These are phyloP conservation scores for Zymoseptoria ardabiliae DNA, from an alignment of 2,329 filamentous ascomycete species.

Conservation along the genomic window DNA sequence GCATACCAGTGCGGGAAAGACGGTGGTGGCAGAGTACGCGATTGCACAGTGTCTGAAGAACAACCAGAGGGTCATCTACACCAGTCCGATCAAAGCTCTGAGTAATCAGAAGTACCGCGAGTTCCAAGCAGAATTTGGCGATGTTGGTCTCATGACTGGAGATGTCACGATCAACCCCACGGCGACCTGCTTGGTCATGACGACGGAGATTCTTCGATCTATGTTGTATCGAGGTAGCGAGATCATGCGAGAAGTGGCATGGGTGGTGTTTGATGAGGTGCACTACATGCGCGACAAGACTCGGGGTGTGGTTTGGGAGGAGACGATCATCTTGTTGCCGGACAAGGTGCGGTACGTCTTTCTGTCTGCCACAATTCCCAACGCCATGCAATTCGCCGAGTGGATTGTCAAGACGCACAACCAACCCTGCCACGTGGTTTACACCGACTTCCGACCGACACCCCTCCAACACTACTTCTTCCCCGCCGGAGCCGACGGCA, in stretches of 20 bases:
- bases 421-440: conserved; percentile 97
- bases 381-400: conserved; percentile 97
- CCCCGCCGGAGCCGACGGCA: conserved; percentile 83
- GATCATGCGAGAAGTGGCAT: conserved; percentile 98
- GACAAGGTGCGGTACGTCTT: conserved; percentile 99
- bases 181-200: conserved; percentile 97
- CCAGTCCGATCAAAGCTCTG: conserved; percentile 95
- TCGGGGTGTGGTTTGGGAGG: conserved; percentile 97
- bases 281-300: conserved; percentile 94
- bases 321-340: conserved; percentile 94
- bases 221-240: conserved; percentile 98
- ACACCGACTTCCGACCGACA: conserved; percentile 95
- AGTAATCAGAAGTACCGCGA: conserved; percentile 99
- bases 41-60: conserved; percentile 95
- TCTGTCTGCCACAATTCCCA: conserved; percentile 94
- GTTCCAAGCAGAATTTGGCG: conserved; percentile 89
- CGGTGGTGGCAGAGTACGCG: conserved; percentile 95
- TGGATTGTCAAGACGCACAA: conserved; percentile 98
- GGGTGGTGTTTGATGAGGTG: conserved; percentile 98
- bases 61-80: conserved; percentile 98
- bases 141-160: conserved; percentile 96
- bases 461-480: conserved; percentile 98
- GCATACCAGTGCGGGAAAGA: conserved; percentile 96
- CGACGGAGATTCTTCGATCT: conserved; percentile 95
- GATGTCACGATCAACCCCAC: conserved; percentile 99